Conservation (phyloP, 495 filamentous ascomycete genomes). For the Neurospora terricola region DNA sequence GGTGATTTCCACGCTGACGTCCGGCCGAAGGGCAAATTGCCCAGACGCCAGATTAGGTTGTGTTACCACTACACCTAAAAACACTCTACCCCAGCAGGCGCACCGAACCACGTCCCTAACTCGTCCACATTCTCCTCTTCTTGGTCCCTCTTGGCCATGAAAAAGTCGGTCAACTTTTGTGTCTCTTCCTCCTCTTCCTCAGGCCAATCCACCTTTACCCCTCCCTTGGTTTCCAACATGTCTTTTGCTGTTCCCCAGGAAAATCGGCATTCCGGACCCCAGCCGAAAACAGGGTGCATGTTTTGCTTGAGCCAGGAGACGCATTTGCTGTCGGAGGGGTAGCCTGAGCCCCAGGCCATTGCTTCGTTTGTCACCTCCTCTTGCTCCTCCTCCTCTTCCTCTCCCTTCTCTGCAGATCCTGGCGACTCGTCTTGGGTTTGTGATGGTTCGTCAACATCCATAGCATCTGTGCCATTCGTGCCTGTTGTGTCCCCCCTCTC, state of each 20-base stretch:
- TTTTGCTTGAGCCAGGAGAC: conserved; percentile 69
- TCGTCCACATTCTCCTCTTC: conserved; percentile 42
- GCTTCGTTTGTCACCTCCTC: conserved; percentile 7
- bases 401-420: conserved; percentile 15
- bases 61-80: conserved; percentile 28
- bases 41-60: no score
- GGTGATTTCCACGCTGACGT: no score
- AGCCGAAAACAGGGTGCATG: conserved; percentile 92
- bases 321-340: conserved; percentile 80
- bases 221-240: conserved; percentile 61
- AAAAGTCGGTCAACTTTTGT: conserved; percentile 65
- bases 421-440: conserved; percentile 3
- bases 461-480: conserved; percentile 15
- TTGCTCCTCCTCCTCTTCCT: conserved; percentile 15
- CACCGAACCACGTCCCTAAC: conserved; percentile 55
- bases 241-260: conserved; percentile 95
- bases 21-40: no score
- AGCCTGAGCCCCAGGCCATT: conserved; percentile 74
- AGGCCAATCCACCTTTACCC: conserved; percentile 76
- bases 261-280: conserved; percentile 85
- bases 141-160: conserved; percentile 27
- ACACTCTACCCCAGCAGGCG: conserved; percentile 44
- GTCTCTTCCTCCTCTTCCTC: conserved; percentile 54
- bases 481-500: conserved; percentile 7
- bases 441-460: conserved; percentile 12